A percentile compares a stretch with the other conserved stretches of the same genome.
Evolutionary conservation across 371 early-diverging fungal species (phyloP).

Genomic region (Mucor indicus): DNA sequence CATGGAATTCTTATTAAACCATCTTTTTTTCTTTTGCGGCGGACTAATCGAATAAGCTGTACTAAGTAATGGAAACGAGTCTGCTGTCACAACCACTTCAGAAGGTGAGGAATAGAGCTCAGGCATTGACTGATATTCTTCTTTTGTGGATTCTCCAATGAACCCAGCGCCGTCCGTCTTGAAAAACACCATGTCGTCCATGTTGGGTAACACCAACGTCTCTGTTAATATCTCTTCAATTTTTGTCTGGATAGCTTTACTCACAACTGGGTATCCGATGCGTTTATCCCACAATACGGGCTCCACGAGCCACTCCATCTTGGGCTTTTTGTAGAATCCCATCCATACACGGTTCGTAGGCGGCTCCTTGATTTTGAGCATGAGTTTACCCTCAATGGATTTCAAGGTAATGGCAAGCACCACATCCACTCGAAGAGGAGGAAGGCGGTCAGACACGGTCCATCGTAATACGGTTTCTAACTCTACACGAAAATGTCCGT

Average conservation of each 20-base stretch:
- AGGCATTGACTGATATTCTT: slow-evolving; percentile 11
- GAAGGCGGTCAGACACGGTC: slow-evolving; percentile 46
- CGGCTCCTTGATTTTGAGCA: slow-evolving; percentile 77
- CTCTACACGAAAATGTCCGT: slow-evolving; percentile 70
- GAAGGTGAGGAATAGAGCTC: slow-evolving; percentile 22
- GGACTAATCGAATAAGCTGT: slow-evolving; percentile 2
- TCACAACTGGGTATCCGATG: slow-evolving; percentile 75
- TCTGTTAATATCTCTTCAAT: slow-evolving; percentile 79
- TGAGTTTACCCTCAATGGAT: slow-evolving; percentile 68
- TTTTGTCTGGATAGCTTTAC: slow-evolving; percentile 80
- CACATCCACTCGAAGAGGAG: slow-evolving; percentile 71
- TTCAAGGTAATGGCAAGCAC: slow-evolving; percentile 74
- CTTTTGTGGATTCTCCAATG: too few species aligned
- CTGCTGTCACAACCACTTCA: slow-evolving; percentile 16
- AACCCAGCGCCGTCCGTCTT: slow-evolving; percentile 53
- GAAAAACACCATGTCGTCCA: slow-evolving; percentile 87
- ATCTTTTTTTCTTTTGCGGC: slow-evolving; percentile 6
- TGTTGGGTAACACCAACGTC: slow-evolving; percentile 83
- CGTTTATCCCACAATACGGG: slow-evolving; percentile 85
- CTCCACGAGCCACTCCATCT: slow-evolving; percentile 73
- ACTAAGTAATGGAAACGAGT: slow-evolving; percentile 14
- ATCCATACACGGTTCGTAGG: slow-evolving; percentile 88
- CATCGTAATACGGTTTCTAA: slow-evolving; percentile 57
- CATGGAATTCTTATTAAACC: slow-evolving; percentile 13
- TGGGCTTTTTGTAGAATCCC: slow-evolving; percentile 80